Conservation (phyloP, 2,329 filamentous ascomycete genomes). For the Fusarium xylarioides region DNA sequence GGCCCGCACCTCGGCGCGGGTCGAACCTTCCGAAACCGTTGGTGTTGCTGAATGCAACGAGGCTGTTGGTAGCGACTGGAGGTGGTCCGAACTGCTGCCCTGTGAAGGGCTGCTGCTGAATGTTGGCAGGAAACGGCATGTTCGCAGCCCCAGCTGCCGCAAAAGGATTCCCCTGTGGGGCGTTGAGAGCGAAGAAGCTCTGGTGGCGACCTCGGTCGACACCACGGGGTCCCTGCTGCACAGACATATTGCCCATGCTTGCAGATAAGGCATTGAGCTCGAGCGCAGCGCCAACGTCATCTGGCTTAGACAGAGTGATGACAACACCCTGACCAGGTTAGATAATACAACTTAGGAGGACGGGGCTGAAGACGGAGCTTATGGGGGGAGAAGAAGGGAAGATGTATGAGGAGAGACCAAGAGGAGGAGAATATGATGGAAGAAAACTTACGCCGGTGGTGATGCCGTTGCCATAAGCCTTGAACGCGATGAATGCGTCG, state of each 20-base stretch:
- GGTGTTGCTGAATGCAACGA: not conserved
- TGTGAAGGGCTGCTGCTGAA: constrained; percentile 42
- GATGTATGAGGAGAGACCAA: not conserved
- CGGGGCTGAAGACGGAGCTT: no score
- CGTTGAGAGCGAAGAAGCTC: constrained; percentile 42
- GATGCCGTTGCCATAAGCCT: constrained; percentile 44
- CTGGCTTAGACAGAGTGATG: not conserved
- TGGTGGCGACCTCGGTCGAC: not conserved
- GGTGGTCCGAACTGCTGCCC: not conserved
- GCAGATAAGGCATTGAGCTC: no score
- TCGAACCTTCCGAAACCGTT: constrained; percentile 17
- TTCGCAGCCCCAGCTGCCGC: constrained; percentile 14
- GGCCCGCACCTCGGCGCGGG: constrained; percentile 29
- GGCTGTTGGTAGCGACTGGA: accelerated
- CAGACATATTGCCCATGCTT: constrained; percentile 25
- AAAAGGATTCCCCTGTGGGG: constrained; percentile 18
- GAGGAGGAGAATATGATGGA: not conserved
- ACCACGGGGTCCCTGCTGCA: not conserved
- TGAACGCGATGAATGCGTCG: constrained; percentile 52
- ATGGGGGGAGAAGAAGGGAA: no score
- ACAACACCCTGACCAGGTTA: not conserved
- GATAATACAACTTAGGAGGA: constrained; percentile 11
- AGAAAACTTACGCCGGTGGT: constrained; percentile 40
- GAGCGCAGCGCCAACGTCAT: not conserved
- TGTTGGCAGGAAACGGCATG: accelerated